Evolutionary conservation across 1,284 basidiomycete species (phyloP).

Genomic region (Trametes pubescens): DNA sequence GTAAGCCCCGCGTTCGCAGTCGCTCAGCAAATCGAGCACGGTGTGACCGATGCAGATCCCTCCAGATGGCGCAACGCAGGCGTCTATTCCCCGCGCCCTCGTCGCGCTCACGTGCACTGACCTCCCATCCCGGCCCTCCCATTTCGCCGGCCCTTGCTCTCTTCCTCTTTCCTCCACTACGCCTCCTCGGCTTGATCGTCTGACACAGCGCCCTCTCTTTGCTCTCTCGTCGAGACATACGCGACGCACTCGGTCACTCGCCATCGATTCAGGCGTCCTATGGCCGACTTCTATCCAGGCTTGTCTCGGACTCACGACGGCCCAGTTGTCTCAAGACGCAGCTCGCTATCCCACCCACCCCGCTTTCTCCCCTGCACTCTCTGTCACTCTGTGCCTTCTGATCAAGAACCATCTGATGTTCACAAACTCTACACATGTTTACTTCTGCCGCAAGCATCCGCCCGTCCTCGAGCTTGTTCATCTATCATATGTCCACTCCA

Average conservation of each 20-base stretch:
- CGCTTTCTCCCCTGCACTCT: not conserved
- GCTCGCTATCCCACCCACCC: not conserved
- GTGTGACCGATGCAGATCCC: not conserved
- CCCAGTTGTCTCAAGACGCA: not conserved
- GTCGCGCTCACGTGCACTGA: slow-evolving; percentile 29
- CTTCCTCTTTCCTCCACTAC: not conserved
- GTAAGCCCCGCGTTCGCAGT: slow-evolving; percentile 11
- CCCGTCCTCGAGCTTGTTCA: too few relatives aligned
- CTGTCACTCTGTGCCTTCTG: not conserved
- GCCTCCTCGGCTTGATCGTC: not conserved
- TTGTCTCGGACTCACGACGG: not conserved
- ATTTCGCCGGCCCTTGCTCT: not conserved
- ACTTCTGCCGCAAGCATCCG: not conserved
- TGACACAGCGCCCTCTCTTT: not conserved
- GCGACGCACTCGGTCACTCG: too few relatives aligned
- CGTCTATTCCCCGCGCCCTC: slow-evolving; percentile 14
- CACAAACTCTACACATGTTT: not conserved
- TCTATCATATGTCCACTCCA: too few relatives aligned
- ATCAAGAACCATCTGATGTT: not conserved
- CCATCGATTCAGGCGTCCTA: too few relatives aligned
- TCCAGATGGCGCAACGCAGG: slow-evolving; percentile 21
- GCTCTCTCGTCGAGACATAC: not conserved
- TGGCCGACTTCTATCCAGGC: too few relatives aligned
- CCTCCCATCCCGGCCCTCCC: not conserved
- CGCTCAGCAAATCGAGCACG: not conserved